These are phyloP conservation scores for Russula ochroleuca DNA, from an alignment of 768 basidiomycete species.

Conservation along the genomic window DNA sequence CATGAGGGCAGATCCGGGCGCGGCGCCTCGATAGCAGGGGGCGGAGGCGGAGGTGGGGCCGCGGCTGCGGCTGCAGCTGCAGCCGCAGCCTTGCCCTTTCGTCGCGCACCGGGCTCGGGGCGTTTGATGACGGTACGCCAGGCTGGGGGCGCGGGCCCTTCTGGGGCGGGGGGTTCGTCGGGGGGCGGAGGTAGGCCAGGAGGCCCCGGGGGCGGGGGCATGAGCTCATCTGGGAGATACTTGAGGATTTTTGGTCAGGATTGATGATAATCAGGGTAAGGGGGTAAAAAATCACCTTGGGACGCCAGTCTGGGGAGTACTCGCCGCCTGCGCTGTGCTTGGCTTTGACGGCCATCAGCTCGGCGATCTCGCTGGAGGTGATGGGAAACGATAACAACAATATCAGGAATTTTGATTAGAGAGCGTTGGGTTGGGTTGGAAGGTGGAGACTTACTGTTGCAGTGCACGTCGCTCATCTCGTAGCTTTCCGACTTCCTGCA, in stretches of 20 bases:
- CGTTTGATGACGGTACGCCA: constrained; percentile 74
- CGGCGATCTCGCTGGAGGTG: constrained; percentile 67
- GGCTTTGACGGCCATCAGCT: constrained; percentile 76
- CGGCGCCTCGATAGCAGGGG: constrained; percentile 32
- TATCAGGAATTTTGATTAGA: not conserved
- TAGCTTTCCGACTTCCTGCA: constrained; percentile 57
- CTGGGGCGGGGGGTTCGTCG: constrained; percentile 40
- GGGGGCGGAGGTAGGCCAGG: constrained; percentile 36
- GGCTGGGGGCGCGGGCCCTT: constrained; percentile 53
- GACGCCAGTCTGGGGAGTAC: constrained; percentile 70
- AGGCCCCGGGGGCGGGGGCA: constrained; percentile 25
- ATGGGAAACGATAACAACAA: too few species aligned
- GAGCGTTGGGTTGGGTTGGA: not conserved
- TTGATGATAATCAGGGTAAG: not conserved
- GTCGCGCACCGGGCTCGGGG: constrained; percentile 34
- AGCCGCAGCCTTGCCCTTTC: constrained; percentile 39
- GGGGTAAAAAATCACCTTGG: constrained; percentile 46
- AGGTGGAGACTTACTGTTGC: constrained; percentile 44
- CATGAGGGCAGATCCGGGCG: constrained; percentile 65
- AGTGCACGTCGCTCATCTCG: constrained; percentile 54
- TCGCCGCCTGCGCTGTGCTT: constrained; percentile 80
- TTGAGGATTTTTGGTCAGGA: too few species aligned
- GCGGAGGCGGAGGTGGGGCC: constrained; percentile 40
- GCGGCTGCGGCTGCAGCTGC: constrained; percentile 39
- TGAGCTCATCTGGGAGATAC: constrained; percentile 38